Base-by-base conservation (phyloP, 192 early-diverging fungal species). In the Podila clonocystis region DNA sequence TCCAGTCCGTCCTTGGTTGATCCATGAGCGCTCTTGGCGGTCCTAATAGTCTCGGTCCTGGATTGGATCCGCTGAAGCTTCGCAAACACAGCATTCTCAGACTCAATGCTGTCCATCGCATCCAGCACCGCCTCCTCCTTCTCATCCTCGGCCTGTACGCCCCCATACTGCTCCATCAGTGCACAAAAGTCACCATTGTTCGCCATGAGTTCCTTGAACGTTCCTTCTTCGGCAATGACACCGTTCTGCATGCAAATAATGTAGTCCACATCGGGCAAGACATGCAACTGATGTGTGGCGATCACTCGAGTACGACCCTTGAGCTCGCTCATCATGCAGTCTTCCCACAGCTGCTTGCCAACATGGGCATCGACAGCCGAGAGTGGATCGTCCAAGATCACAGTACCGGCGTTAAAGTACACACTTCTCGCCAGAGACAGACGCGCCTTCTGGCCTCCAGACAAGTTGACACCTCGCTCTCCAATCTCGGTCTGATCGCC, bases 361-460 rank as follows among this genome's bases (percentile, higher is more conserved):
- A 87, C 86, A 49, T 87, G 86, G 36, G 86, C 83, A 67, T 87
- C 86, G 8, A 87, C 86, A 45, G 86, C 86, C 55, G 83, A 85
- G 2, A 87, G 63, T 36, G 82, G 82, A 28, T 87, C 86, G 65
- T 87, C 82, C 24, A 95, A 79, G 30, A 97, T 75, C 61, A 95
- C 95, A 20, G 95, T 89, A 75, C 95, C 95, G 19, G 94, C 91
- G 6, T 89, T 85, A 28, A 92, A 85, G 73, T 97, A 97, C 28
- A 96, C 94, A 1, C 95, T 83, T 68, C 89, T 90, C 0, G 85
- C 78, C 28, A 83, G 61, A 13, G 82, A 84, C 29, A 80, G 70
- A 71, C 85, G 88, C n/a, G 90, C 89, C 70, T 93, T 95, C 67
- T 97, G 95, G 12, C 95, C 95, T 64, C 95, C 95, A 28, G 91